A percentile compares a stretch with the other conserved stretches of the same genome.
Conservation (phyloP, 352 stramenopile genomes). For the Globisporangium heterothallicum region DNA sequence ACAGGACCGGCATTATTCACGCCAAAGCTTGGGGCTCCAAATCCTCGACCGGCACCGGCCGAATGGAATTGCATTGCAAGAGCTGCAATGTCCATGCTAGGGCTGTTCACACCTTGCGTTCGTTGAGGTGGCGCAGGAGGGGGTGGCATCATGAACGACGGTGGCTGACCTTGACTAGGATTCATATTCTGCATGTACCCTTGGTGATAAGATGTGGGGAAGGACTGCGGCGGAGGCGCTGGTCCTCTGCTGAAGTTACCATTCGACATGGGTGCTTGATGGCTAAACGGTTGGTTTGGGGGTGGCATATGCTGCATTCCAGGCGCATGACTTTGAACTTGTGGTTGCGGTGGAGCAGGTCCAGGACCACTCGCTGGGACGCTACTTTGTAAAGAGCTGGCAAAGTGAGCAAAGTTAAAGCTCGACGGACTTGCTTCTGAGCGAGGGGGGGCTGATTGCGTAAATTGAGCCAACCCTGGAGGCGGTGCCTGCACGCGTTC, state of each 20-base stretch:
- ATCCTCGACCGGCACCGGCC: slow-evolving; percentile 17
- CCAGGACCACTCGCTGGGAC: neutral
- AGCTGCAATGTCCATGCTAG: slow-evolving; percentile 48
- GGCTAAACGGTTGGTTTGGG: neutral
- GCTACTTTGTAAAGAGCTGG: slow-evolving; percentile 32
- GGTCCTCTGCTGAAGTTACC: slow-evolving; percentile 16
- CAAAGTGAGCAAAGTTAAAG: slow-evolving; percentile 46
- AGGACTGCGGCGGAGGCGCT: slow-evolving; percentile 1
- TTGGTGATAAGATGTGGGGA: slow-evolving; percentile 24
- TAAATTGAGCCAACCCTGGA: slow-evolving; percentile 20
- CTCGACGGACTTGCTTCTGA: slow-evolving; percentile 10
- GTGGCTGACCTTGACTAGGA: slow-evolving; percentile 15
- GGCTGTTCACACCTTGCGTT: slow-evolving; percentile 7
- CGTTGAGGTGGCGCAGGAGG: slow-evolving; percentile 17
- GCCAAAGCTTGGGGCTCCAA: slow-evolving; percentile 21
- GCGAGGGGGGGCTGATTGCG: slow-evolving; percentile 8
- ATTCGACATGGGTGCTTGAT: slow-evolving; percentile 19
- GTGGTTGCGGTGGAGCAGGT: slow-evolving; percentile 6
- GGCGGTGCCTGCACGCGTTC: slow-evolving; percentile 13
- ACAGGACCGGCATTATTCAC: slow-evolving; percentile 2
- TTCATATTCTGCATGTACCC: slow-evolving; percentile 21
- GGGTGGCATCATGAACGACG: slow-evolving; percentile 23
- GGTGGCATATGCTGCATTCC: slow-evolving; percentile 4
- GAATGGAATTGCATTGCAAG: slow-evolving; percentile 81
- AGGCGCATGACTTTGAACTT: neutral